Conservation (phyloP, 2,329 filamentous ascomycete species). For the Exserohilum turcica region DNA sequence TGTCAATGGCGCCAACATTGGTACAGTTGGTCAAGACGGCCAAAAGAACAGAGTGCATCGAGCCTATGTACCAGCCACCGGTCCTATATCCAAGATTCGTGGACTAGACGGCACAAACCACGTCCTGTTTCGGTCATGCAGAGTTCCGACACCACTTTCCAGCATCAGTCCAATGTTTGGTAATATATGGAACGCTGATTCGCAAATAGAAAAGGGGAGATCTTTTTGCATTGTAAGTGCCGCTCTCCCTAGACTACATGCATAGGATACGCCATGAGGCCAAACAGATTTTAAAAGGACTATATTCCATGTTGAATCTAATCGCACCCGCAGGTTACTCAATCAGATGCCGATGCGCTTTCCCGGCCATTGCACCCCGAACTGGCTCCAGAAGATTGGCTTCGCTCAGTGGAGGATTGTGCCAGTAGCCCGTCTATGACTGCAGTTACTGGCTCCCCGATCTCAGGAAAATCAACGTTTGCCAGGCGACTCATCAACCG, state of each 20-base stretch:
- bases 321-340: constrained; percentile 28
- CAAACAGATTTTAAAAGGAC: neutral
- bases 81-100: constrained; percentile 69
- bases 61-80: constrained; percentile 70
- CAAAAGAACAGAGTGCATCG: constrained; percentile 45
- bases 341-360: constrained; percentile 34
- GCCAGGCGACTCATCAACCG: constrained; percentile 69
- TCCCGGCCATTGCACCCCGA: constrained; percentile 43
- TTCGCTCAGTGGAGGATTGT: constrained; percentile 50
- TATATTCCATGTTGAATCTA: neutral
- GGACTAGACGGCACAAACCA: constrained; percentile 59
- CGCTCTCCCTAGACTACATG: neutral
- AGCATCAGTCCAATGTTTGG: constrained; percentile 69
- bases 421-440: constrained; percentile 49
- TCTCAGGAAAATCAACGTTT: constrained; percentile 78
- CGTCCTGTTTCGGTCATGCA: constrained; percentile 54
- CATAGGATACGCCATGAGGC: neutral
- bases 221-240: constrained; percentile 35
- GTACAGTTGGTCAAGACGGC: constrained; percentile 44
- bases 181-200: constrained; percentile 66
- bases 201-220: constrained; percentile 11
- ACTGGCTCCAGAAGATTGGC: constrained; percentile 65
- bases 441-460: constrained; percentile 72
- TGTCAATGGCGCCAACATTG: constrained; percentile 68
- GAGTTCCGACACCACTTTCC: constrained; percentile 60